Base-by-base conservation (phyloP, 202 grass and related monocot species). In the Setaria viridis region DNA sequence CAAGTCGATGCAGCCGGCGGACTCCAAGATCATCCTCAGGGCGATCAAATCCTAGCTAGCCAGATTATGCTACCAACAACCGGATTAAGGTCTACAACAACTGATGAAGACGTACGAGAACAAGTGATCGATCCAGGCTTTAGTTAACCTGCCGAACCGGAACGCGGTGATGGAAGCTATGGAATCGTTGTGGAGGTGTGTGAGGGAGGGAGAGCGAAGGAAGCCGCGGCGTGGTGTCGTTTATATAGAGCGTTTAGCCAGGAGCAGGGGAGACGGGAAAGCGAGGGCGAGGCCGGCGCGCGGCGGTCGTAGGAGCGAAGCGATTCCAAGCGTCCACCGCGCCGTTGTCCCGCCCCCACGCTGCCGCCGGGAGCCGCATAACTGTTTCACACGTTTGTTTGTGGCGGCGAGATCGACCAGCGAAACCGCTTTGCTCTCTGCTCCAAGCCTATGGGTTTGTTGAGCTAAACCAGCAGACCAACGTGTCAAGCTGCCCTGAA, bases 11-110 rank as follows among this genome's bases (percentile, higher is more conserved):
- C 46, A 77, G 84, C 57, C 14, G 46, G 68, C 55, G 57, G 55
- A 84, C 68, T 8, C 64, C 84, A 83, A 56, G 77, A 92, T 95
- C 91, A 98, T 93, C 90, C 92, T 94, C 83, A 46, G 8, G 8
- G 9, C 43, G 9, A 11, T 48, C 46, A 48, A 2, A 11, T 2
- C 46, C 46, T 3, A 62, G 41, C 68, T 45, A 71, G 50, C 15
- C 66, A 42, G 42, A 55, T 42, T 46, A 48, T 62, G 57, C n/a
- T 30, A 67, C n/a, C 17, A 79, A 4, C 1, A 14, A 14, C 7
- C 12, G 9, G 14, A 8, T 9, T 15, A 74, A 42, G 19, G 39
- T 3, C 17, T 30, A 0, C 4, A 29, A 32, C 0, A 7, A 3
- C 46, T 48, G 70, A 11, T 49, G 4, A 42, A 19, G 43, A 42